A percentile compares a stretch with the other conserved stretches of the same genome.
Evolutionary conservation across 129 eudicot species (phyloP).

Genomic region (Sambucus nigra): DNA sequence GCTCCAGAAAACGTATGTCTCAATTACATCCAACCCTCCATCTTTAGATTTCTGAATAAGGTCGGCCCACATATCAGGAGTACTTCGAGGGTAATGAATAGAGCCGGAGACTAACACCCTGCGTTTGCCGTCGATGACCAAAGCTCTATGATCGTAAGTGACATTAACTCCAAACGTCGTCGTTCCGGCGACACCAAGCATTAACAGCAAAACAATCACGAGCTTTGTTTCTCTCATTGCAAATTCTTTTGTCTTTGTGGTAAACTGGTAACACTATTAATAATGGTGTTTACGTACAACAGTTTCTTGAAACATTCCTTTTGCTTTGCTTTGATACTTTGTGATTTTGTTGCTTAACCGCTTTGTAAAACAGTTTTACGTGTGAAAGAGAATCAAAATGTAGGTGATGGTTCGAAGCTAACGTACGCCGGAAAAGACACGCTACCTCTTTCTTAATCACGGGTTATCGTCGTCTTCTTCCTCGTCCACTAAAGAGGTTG

Average conservation of each 20-base stretch:
- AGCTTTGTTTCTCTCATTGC: conserved; percentile 15
- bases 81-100: conserved; percentile 95
- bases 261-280: no score
- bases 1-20: conserved; percentile 94
- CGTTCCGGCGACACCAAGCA: conserved; percentile 21
- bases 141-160: conserved; percentile 88
- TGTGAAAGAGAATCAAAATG: neutral
- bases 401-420: conserved; percentile 7
- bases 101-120: conserved; percentile 84
- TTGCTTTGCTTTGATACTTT: conserved; percentile 16
- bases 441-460: conserved; percentile 15
- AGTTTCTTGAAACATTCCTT: conserved; percentile 20
- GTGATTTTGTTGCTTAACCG: conserved; percentile 9
- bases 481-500: no score
- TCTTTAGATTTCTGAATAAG: conserved; percentile 92
- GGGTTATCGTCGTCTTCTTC: no score
- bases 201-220: conserved; percentile 24
- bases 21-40: conserved; percentile 90
- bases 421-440: conserved; percentile 38
- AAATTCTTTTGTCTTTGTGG: neutral
- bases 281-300: neutral
- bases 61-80: conserved; percentile 99
- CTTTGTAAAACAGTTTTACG: conserved; percentile 5
- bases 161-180: conserved; percentile 51
- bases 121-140: conserved; percentile 80